Percentiles rank a stretch among this genome's conserved stretches.
Conservation (phyloP, 148 eudicot species). For the Pharnaceum exiguum region DNA sequence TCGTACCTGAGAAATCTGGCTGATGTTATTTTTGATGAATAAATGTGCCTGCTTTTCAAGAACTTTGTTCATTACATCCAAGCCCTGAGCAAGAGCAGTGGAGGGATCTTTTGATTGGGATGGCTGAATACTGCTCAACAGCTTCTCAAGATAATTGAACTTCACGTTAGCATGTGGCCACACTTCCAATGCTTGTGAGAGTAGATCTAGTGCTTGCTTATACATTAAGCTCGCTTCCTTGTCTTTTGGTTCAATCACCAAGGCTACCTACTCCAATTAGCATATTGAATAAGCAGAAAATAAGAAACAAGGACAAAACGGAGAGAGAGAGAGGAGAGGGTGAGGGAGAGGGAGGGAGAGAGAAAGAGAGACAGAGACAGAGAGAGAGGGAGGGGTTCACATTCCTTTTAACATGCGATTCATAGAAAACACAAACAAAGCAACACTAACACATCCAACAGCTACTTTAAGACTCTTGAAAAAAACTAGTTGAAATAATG, state of each 20-base stretch:
- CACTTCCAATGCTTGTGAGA: slow-evolving; percentile 96
- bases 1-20: slow-evolving; percentile 94
- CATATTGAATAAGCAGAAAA: background rate
- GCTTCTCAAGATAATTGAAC: slow-evolving; percentile 95
- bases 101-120: slow-evolving; percentile 98
- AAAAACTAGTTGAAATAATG: too few relatives aligned
- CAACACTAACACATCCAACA: too few relatives aligned
- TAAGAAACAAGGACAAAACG: background rate
- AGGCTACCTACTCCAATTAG: slow-evolving; percentile 55
- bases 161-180: slow-evolving; percentile 99
- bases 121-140: slow-evolving; percentile 82
- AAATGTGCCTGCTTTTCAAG: slow-evolving; percentile 96
- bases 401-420: too few relatives aligned
- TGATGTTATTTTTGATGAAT: slow-evolving; percentile 88
- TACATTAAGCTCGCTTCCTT: slow-evolving; percentile 96
- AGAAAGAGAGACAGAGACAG: too few relatives aligned
- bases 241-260: slow-evolving; percentile 98
- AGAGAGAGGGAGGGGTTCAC: too few relatives aligned
- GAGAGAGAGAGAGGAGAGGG: background rate
- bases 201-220: slow-evolving; percentile 86
- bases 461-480: too few relatives aligned
- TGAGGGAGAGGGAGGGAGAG: too few relatives aligned
- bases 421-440: too few relatives aligned
- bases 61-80: slow-evolving; percentile 97
- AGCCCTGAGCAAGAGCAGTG: slow-evolving; percentile 93